These are phyloP conservation scores for Galerina sulciceps DNA, from an alignment of 768 basidiomycete species.

Conservation along the genomic window DNA sequence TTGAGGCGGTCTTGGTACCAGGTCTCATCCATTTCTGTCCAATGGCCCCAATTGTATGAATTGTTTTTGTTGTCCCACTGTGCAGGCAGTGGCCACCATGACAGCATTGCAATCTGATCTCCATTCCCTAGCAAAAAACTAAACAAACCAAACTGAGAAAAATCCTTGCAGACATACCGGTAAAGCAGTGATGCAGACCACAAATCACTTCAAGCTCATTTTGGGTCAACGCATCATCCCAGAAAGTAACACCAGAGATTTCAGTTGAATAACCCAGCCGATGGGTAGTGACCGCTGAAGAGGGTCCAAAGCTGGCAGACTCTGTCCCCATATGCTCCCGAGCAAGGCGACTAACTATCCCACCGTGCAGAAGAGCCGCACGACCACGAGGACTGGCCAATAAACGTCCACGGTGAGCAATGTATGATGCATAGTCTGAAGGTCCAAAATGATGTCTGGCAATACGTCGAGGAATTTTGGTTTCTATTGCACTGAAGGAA, in stretches of 20 bases:
- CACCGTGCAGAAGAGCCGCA: no score
- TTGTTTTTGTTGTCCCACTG: not conserved
- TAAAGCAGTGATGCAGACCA: conserved; percentile 24
- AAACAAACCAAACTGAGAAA: not conserved
- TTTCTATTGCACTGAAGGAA: not conserved
- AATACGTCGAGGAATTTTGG: not conserved
- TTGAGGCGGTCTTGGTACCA: conserved; percentile 3
- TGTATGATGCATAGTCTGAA: no score
- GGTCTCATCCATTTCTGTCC: conserved; percentile 10
- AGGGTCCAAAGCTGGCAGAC: no score
- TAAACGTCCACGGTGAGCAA: no score
- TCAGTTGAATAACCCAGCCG: not conserved
- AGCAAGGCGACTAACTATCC: no score
- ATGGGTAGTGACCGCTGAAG: not conserved
- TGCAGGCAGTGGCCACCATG: conserved; percentile 13
- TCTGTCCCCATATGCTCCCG: no score
- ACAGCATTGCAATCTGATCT: conserved; percentile 1
- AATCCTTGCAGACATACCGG: conserved; percentile 13
- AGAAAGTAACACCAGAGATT: conserved; percentile 5
- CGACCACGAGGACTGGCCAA: no score
- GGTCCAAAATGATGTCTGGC: no score
- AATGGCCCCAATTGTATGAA: conserved; percentile 5
- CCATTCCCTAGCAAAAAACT: not conserved
- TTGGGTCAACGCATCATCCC: conserved; percentile 24
- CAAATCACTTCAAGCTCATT: conserved; percentile 24